Evolutionary conservation across 2,329 filamentous ascomycete species (phyloP), one percentile per base, ranked within the genome.

Genomic region (Orbilia quercus): DNA sequence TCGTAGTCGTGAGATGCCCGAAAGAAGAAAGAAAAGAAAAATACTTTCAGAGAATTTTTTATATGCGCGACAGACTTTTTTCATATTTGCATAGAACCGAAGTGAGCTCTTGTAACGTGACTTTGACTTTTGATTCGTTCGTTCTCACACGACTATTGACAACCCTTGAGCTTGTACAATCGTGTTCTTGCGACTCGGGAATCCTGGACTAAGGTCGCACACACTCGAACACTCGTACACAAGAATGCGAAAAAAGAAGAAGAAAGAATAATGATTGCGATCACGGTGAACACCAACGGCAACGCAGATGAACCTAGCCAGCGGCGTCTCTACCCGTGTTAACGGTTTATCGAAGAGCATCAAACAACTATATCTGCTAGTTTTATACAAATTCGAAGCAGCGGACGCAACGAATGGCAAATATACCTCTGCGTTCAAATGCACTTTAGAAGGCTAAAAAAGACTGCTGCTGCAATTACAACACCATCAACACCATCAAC

Each of bases 401-500:
- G 34, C 31, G 16, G 28, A 14, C 9, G 22, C n/a, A 55, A 58
- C 69, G 69, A 73, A 73, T 73, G 57, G 69, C 69, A 73, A 73
- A 73, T 73, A 73, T 73, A 73, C 69, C 69, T 60, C 69, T 73
- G 69, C 69, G 66, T 55, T 66, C 47, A 51, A 47, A 28, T 42
- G 7, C 5, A 20, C 14, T 11, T 14, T 57, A 44, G 25, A 44
- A 31, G 51, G 58, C 45, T 51, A 58, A 65, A 44, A 57, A n/a
- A n/a, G n/a, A n/a, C n/a, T n/a, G n/a, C n/a, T n/a, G n/a, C n/a
- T 59, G 22, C 44, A 64, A 72, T 62, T 73, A 60, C 69, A 73
- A 73, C 69, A 73, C 69, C 60, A 73, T 73, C 67, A 73, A 73
- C 67, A 73, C 67, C 67, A 73, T 73, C 69, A 58, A 60, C 69